Conservation (phyloP, 2,329 filamentous ascomycete genomes). For the Colletotrichum coccodes region DNA sequence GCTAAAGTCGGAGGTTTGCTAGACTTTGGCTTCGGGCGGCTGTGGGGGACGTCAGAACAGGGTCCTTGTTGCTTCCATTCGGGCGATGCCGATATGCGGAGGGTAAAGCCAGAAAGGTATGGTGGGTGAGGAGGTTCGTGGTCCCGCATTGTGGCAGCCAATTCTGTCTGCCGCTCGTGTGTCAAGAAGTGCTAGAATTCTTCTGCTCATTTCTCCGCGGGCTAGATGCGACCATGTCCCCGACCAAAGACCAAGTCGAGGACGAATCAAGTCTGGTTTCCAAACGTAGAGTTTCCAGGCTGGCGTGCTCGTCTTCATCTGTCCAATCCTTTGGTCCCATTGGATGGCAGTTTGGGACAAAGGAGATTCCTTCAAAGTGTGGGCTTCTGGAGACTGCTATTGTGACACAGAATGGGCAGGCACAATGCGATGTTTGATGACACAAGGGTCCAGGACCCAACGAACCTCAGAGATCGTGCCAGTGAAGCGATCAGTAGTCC, state of each 20-base stretch:
- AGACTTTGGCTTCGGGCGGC: background rate
- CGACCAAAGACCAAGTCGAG: background rate
- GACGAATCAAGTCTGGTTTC: background rate
- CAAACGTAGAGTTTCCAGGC: background rate
- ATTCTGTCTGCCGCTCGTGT: background rate
- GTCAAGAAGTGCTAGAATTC: background rate
- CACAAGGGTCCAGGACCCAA: background rate
- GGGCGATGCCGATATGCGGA: constrained; percentile 22
- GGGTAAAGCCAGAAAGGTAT: no score
- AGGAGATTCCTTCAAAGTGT: background rate
- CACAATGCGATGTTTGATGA: background rate
- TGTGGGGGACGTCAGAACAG: constrained; percentile 11
- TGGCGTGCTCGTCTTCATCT: background rate
- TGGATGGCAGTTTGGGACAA: background rate
- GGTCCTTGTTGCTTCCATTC: constrained; percentile 14
- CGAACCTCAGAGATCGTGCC: background rate
- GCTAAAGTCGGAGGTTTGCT: constrained; percentile 10
- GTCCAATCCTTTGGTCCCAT: background rate
- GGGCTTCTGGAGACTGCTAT: background rate
- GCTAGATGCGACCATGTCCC: background rate
- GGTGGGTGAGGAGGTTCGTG: background rate
- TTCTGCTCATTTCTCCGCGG: background rate
- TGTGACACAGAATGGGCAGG: background rate
- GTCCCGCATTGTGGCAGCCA: constrained; percentile 2
- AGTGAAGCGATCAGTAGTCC: background rate